These are phyloP conservation scores for Russula abietina DNA, from an alignment of 768 basidiomycete genomes.

Conservation along the genomic window DNA sequence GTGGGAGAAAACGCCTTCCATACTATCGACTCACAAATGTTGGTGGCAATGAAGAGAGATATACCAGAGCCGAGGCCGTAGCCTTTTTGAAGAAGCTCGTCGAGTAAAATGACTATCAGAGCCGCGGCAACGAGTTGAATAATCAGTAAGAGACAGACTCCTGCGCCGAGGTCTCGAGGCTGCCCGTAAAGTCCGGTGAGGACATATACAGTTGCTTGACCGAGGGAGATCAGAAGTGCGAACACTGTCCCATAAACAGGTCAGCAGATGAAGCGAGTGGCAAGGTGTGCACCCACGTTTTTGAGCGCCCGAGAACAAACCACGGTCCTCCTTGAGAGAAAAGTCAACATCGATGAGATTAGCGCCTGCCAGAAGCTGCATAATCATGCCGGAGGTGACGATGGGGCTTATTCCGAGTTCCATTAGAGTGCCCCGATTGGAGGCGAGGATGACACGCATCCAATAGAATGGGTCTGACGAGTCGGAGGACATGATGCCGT, in stretches of 20 bases:
- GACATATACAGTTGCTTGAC: slow-evolving; percentile 96
- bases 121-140: slow-evolving; percentile 92
- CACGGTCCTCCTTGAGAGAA: slow-evolving; percentile 92
- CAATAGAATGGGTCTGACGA: slow-evolving; percentile 98
- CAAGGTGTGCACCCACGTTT: slow-evolving; percentile 62
- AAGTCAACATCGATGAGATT: slow-evolving; percentile 98
- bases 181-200: slow-evolving; percentile 95
- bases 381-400: slow-evolving; percentile 98
- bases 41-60: slow-evolving; percentile 98
- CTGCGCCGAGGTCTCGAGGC: slow-evolving; percentile 88
- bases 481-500: slow-evolving; percentile 99
- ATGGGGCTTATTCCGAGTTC: slow-evolving; percentile 98
- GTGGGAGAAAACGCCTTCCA: slow-evolving; percentile 99
- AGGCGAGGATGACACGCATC: slow-evolving; percentile 99
- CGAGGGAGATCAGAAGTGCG: slow-evolving; percentile 92
- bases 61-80: slow-evolving; percentile 99
- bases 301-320: slow-evolving; percentile 92
- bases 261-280: background rate
- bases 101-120: slow-evolving; percentile 95
- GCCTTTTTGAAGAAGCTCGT: slow-evolving; percentile 97
- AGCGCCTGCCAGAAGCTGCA: slow-evolving; percentile 97
- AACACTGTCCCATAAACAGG: slow-evolving; percentile 55
- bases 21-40: slow-evolving; percentile 98
- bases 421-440: slow-evolving; percentile 98
- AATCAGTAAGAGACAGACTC: slow-evolving; percentile 94